Conservation (phyloP, 805 yeast species). For the Candida railenensis region DNA sequence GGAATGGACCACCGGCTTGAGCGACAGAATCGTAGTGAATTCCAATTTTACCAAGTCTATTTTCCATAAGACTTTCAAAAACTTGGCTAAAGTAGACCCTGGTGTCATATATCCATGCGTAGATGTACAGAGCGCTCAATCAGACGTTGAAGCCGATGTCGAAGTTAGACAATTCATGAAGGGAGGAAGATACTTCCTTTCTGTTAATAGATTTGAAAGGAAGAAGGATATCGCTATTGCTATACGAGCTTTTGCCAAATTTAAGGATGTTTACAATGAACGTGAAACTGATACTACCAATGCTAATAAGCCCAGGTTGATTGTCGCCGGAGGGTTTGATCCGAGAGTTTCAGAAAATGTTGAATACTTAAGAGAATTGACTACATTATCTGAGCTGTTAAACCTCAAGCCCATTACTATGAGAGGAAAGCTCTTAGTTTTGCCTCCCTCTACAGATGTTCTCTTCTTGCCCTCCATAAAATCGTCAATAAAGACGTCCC, state of each 20-base stretch:
- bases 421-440: conserved; percentile 35
- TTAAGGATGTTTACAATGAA: conserved; percentile 15
- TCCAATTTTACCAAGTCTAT: conserved; percentile 77
- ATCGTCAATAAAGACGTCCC: conserved; percentile 57
- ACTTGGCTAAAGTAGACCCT: conserved; percentile 39
- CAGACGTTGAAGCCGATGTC: conserved; percentile 21
- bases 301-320: conserved; percentile 43
- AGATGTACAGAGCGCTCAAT: conserved; percentile 30
- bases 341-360: conserved; percentile 71
- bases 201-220: conserved; percentile 86
- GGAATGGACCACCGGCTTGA: conserved; percentile 69
- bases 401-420: conserved; percentile 47
- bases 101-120: conserved; percentile 81
- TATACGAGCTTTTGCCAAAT: conserved; percentile 58
- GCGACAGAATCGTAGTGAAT: conserved; percentile 85
- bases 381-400: conserved; percentile 44
- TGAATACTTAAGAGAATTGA: conserved; percentile 62
- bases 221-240: conserved; percentile 84
- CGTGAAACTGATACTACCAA: conserved; percentile 18
- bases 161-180: conserved; percentile 37
- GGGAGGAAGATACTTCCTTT: conserved; percentile 50
- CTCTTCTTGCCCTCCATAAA: conserved; percentile 81
- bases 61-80: conserved; percentile 62
- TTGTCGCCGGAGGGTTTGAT: conserved; percentile 93
- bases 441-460: conserved; percentile 44